Evolutionary conservation across 2,329 filamentous ascomycete genomes (phyloP).

Genomic region (Pseudocercospora fijiensis): DNA sequence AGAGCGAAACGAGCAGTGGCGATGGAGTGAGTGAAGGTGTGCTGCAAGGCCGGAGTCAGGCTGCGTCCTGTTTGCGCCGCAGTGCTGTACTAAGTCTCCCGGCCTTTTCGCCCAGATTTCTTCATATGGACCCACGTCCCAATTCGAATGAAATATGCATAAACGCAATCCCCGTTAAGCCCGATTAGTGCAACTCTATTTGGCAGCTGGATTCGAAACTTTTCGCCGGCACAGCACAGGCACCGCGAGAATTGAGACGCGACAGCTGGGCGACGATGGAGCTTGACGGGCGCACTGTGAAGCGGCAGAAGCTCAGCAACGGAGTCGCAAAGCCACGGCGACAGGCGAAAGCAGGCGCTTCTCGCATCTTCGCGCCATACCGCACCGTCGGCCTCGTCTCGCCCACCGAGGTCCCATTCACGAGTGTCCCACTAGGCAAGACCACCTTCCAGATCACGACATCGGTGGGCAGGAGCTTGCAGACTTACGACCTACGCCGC

Average conservation of each 20-base stretch:
- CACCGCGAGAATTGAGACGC: not conserved
- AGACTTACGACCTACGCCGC: slow-evolving; percentile 91
- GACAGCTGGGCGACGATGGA: slow-evolving; percentile 13
- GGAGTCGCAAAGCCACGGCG: slow-evolving; percentile 29
- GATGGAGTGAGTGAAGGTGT: not conserved
- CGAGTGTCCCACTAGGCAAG: slow-evolving; percentile 82
- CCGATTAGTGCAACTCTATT: not conserved
- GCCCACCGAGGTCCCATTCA: slow-evolving; percentile 85
- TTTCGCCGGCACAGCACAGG: not conserved
- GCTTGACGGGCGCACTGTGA: slow-evolving; percentile 43
- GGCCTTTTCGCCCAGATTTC: not conserved
- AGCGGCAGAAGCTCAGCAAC: slow-evolving; percentile 67
- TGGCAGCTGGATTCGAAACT: not conserved
- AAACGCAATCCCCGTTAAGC: not conserved
- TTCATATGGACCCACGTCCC: not conserved
- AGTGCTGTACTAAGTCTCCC: too few relatives aligned
- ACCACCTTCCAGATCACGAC: slow-evolving; percentile 97
- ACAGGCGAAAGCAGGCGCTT: slow-evolving; percentile 42
- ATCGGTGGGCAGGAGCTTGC: slow-evolving; percentile 82
- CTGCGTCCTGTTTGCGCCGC: not conserved
- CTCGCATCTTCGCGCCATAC: slow-evolving; percentile 87
- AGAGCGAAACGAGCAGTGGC: not conserved
- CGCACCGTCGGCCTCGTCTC: slow-evolving; percentile 93
- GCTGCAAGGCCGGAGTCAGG: not conserved
- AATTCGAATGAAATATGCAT: not conserved